These are phyloP conservation scores for Quercus glauca DNA, from an alignment of 306 rosid genomes.

Conservation along the genomic window DNA sequence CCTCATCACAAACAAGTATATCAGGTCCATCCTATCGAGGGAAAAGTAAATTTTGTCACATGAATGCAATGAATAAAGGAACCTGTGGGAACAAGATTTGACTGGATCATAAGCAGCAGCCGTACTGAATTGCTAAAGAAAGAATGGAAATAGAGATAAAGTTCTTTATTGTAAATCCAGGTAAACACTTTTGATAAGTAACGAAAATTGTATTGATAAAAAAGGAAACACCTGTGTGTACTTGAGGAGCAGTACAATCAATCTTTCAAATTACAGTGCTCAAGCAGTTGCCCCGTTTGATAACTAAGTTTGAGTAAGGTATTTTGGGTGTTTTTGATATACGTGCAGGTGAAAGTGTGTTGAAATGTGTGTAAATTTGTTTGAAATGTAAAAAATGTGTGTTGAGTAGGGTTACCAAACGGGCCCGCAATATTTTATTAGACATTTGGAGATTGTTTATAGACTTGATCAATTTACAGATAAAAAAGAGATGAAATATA, in stretches of 20 bases:
- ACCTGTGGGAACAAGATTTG: background rate
- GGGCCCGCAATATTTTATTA: background rate
- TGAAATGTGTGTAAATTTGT: too few relatives aligned
- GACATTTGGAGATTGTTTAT: background rate
- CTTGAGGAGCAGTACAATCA: too few relatives aligned
- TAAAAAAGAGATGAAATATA: background rate
- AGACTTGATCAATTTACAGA: background rate
- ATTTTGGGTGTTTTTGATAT: too few relatives aligned
- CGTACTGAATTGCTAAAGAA: background rate
- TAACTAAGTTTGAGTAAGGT: too few relatives aligned
- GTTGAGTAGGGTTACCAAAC: too few relatives aligned
- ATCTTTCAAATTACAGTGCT: too few relatives aligned
- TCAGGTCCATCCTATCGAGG: slow-evolving; percentile 87
- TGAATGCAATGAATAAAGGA: slow-evolving; percentile 21
- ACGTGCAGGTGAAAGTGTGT: too few relatives aligned
- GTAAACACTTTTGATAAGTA: background rate
- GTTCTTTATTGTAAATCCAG: background rate
- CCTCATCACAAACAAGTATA: slow-evolving; percentile 98
- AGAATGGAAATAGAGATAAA: background rate
- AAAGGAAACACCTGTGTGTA: too few relatives aligned
- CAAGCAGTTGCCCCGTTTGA: too few relatives aligned
- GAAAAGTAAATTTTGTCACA: slow-evolving; percentile 19
- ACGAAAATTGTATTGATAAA: too few relatives aligned
- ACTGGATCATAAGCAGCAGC: background rate
- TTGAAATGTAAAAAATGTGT: too few relatives aligned